Base-by-base conservation (phyloP, 192 early-diverging fungal genomes). In the Coemansia sp. region DNA sequence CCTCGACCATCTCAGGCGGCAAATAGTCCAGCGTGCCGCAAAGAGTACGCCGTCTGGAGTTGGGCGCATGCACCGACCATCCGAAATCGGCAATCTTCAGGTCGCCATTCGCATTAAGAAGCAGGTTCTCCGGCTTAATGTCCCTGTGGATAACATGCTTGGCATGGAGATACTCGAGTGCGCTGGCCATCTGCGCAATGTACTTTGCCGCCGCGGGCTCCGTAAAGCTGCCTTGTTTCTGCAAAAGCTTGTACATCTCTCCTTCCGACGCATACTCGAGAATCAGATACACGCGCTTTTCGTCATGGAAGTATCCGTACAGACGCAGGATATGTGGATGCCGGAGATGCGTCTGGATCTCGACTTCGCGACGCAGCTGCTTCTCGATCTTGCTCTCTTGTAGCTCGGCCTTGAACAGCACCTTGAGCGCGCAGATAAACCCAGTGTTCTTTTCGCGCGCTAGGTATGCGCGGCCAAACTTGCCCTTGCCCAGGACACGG, bases 61-160 rank as follows among this genome's bases (percentile, higher is more conserved):
- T 83, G 16, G 87, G 89, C 28, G 92, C 86, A 65, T 94, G 91
- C 11, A 98, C 94, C 1, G 91, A 92, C 95, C 95, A 98, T 1
- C 95, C 95, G 84, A 98, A 98, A 81, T 98, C 95, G 14, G 87
- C 91, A 70, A 98, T 95, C 62, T 97, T 97, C 42, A 98, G 81
- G 61, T 95, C 91, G 27, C 92, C 95, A 25, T 90, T 82, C 18
- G 85, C 62, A n/a, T 89, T 92, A 22, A 98, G 70, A 59, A 98
- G 71, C 58, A 98, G 65, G 56, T 98, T 98, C 66, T 97, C 95
- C 22, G 95, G 95, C 74, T 98, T 98, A 64, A 98, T 93, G 64
- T 98, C 95, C 50, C 95, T 82, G 64, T 98, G 95, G 65, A 98
- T 96, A 14, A 98, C 90, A 62, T 92, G 79, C 60, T 95, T 93